A percentile compares a stretch with the other conserved stretches of the same genome.
These are phyloP conservation scores for Phanerochaete sordida DNA, from an alignment of 768 basidiomycete genomes.

Conservation along the genomic window DNA sequence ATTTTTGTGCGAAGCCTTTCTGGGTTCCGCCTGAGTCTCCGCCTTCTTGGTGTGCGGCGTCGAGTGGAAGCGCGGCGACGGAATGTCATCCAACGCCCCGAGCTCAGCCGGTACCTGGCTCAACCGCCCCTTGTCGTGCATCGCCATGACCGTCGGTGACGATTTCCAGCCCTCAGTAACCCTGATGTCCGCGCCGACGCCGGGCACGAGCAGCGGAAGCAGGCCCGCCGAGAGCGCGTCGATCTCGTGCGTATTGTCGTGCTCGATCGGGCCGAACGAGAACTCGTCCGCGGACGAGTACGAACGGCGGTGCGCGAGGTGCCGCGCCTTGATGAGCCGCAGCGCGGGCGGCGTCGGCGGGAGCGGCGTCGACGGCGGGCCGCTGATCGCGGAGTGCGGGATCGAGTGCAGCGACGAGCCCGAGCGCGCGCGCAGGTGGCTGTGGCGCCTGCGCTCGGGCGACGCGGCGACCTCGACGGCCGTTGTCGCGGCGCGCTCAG, in stretches of 20 bases:
- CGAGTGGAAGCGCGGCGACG: conserved; percentile 56
- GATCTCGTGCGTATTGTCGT: conserved; percentile 55
- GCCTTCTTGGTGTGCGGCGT: conserved; percentile 46
- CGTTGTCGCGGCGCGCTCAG: conserved; percentile 28
- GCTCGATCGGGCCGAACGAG: conserved; percentile 54
- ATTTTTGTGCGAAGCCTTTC: conserved; percentile 55
- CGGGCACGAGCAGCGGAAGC: conserved; percentile 64
- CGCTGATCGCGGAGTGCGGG: conserved; percentile 38
- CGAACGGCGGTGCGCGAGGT: conserved; percentile 53
- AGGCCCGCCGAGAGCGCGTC: conserved; percentile 69
- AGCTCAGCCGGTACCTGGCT: conserved; percentile 25
- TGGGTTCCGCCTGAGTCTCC: conserved; percentile 21
- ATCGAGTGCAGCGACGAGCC: conserved; percentile 43
- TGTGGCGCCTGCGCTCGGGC: conserved; percentile 16
- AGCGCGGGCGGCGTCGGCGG: conserved; percentile 75
- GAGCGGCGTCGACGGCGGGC: conserved; percentile 65
- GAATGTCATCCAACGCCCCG: conserved; percentile 37
- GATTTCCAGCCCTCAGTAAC: conserved; percentile 34
- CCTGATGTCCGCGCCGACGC: conserved; percentile 54
- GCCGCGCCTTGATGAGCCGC: conserved; percentile 42
- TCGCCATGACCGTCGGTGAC: conserved; percentile 13
- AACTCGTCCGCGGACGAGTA: conserved; percentile 52
- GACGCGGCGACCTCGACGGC: conserved; percentile 31
- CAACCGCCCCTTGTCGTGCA: not conserved
- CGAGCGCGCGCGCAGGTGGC: conserved; percentile 62